Percentiles rank a stretch among this genome's conserved stretches.
Evolutionary conservation across 306 rosid species (phyloP).

Genomic region (Pyrus bretschneideri): DNA sequence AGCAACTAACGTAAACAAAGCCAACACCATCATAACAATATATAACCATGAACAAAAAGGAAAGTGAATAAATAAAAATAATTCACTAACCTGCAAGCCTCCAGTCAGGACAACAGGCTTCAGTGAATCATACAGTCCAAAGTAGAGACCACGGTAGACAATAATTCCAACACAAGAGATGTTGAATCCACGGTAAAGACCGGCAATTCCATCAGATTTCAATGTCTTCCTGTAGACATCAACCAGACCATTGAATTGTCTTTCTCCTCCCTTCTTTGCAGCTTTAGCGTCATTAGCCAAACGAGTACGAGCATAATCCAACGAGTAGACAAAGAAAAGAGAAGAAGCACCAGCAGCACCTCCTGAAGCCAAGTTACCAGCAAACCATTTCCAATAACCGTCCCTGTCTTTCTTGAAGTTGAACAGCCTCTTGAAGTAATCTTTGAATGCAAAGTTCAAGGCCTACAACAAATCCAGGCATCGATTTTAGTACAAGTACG

Average conservation of each 20-base stretch:
- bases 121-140: constrained; percentile 77
- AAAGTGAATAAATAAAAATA: not conserved
- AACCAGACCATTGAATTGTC: constrained; percentile 80
- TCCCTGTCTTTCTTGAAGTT: constrained; percentile 83
- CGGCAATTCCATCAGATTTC: constrained; percentile 67
- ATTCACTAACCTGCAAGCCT: constrained; percentile 41
- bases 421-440: constrained; percentile 90
- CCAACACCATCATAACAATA: not conserved
- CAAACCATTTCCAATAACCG: constrained; percentile 92
- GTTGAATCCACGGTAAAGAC: constrained; percentile 89
- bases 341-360: constrained; percentile 96
- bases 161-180: constrained; percentile 80
- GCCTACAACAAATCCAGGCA: constrained; percentile 39
- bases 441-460: constrained; percentile 87
- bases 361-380: constrained; percentile 82
- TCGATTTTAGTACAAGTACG: constrained; percentile 4
- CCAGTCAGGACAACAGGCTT: constrained; percentile 78
- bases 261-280: constrained; percentile 87
- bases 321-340: constrained; percentile 69
- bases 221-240: constrained; percentile 87
- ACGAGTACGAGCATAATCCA: constrained; percentile 88
- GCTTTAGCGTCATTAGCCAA: constrained; percentile 80
- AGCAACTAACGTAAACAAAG: not conserved
- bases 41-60: not conserved
- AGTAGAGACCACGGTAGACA: constrained; percentile 88